Evolutionary conservation across 352 stramenopile genomes (phyloP), one percentile per base, ranked within the genome.

Genomic region (Pythium chondricola): DNA sequence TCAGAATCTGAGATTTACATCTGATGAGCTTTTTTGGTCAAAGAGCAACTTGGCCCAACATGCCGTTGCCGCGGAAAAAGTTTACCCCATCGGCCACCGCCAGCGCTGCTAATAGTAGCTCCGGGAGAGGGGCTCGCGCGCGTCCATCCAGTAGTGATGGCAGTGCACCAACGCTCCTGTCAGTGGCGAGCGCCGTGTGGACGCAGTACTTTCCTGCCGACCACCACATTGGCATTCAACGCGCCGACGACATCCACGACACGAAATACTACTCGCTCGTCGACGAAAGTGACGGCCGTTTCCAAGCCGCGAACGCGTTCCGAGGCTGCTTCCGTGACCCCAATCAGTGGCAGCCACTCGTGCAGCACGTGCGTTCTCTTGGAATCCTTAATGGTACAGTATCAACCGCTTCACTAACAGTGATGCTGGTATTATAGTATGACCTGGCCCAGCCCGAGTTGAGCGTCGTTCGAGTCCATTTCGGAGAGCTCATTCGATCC

Each of bases 151-250:
- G 0, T 35, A 45, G 20, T n/a, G n/a, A 44, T 17, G 18, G 30
- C 16, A 27, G 25, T 0, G 30, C 51, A 0, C 45, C 52, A 6
- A 49, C 14, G 11, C 47, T 56, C 2, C 40, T 74, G 18, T 18
- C 17, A 9, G 72, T 78, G 16, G 74, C 78, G 6, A 89, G 70
- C 32, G 69, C 71, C 50, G 78, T 89, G 29, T 89, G 78, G 78
- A 84, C 59, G 38, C 78, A 85, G 58, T 89, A 87, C 53, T 89
- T 87, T 52, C 73, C 75, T 2, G 58, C 80, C 20, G 75, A 89
- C 53, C 73, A 85, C 45, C 58, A 71, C 52, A 67, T 67, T 38
- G 58, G 58, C 16, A 43, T 67, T 29, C 48, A 54, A 33, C 43
- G 47, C 9, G 42, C 36, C 16, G 58, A 61, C 31, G 58, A 52